Percentiles rank a stretch among this genome's conserved stretches.
Conservation (phyloP, 1,139 yeast species). For the Protomyces lactucae-debilis region DNA sequence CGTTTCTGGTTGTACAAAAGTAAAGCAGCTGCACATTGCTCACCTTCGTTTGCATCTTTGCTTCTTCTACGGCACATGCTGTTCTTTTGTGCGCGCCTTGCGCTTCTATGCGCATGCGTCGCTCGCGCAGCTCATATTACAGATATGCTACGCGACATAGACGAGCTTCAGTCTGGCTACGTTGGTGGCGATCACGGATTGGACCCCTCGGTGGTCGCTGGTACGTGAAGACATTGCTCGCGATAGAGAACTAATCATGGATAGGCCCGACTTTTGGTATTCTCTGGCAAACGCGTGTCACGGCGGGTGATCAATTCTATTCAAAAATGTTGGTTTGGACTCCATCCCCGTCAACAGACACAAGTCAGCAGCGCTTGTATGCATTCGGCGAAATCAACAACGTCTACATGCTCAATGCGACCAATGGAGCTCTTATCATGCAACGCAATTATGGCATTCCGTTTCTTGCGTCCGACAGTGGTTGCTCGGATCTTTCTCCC, state of each 20-base stretch:
- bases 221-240: neutral
- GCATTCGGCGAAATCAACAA: neutral
- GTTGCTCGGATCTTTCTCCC: slow-evolving; percentile 1
- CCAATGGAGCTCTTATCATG: neutral
- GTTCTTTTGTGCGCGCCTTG: neutral
- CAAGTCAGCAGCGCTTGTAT: neutral
- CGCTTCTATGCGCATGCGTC: neutral
- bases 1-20: neutral
- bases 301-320: neutral
- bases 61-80: neutral
- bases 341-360: slow-evolving; percentile 1
- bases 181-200: slow-evolving; percentile 4
- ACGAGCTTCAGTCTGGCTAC: slow-evolving; percentile 9
- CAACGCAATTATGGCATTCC: neutral
- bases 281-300: neutral
- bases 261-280: slow-evolving; percentile 2
- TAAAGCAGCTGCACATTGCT: neutral
- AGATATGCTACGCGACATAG: slow-evolving; percentile 1
- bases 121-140: neutral
- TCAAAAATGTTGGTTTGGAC: slow-evolving; percentile 1
- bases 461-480: slow-evolving; percentile 1
- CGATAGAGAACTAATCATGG: too few relatives aligned
- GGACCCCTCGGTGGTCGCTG: slow-evolving; percentile 4
- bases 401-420: slow-evolving; percentile 3
- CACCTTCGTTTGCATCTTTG: neutral